phyloP scores from a whole-genome alignment of 805 yeast species.

The Wickerhamomyces hampshirensis region DNA sequence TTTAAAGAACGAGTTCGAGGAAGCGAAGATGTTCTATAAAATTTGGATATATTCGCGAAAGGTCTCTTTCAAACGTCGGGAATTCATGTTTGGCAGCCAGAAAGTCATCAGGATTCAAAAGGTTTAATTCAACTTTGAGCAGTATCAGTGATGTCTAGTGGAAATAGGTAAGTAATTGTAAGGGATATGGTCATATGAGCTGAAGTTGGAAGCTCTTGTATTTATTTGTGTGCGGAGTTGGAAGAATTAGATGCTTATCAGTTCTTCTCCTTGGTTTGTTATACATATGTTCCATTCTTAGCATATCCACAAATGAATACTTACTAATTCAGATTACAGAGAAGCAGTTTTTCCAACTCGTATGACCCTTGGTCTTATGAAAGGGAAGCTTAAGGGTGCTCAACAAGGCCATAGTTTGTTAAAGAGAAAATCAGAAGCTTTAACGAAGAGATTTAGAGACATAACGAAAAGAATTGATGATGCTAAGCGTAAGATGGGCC shows the following conservation, averaged over 20 bases:
- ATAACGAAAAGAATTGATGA: conserved; percentile 85
- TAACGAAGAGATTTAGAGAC: conserved; percentile 94
- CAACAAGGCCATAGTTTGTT: conserved; percentile 91
- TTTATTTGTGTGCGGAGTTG: too few relatives aligned
- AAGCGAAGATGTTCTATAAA: neutral
- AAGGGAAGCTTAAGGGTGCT: conserved; percentile 93
- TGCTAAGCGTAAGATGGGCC: conserved; percentile 92
- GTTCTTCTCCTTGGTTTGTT: too few relatives aligned
- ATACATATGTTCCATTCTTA: too few relatives aligned
- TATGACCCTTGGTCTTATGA: conserved; percentile 95
- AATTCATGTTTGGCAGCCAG: neutral
- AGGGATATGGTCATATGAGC: too few relatives aligned
- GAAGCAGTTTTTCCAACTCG: conserved; percentile 97
- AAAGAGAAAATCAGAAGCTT: conserved; percentile 94
- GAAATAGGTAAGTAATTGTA: conserved; percentile 17
- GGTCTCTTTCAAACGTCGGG: neutral
- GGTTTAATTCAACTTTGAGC: neutral
- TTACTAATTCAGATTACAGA: too few relatives aligned
- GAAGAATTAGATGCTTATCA: too few relatives aligned
- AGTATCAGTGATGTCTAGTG: conserved; percentile 15
- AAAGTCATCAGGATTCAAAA: neutral
- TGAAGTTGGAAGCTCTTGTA: too few relatives aligned
- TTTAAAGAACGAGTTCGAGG: neutral
- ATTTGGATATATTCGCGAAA: too few relatives aligned
- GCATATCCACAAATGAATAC: too few relatives aligned